phyloP scores from a whole-genome alignment of 306 rosid genomes.

The Dryas drummondii region DNA sequence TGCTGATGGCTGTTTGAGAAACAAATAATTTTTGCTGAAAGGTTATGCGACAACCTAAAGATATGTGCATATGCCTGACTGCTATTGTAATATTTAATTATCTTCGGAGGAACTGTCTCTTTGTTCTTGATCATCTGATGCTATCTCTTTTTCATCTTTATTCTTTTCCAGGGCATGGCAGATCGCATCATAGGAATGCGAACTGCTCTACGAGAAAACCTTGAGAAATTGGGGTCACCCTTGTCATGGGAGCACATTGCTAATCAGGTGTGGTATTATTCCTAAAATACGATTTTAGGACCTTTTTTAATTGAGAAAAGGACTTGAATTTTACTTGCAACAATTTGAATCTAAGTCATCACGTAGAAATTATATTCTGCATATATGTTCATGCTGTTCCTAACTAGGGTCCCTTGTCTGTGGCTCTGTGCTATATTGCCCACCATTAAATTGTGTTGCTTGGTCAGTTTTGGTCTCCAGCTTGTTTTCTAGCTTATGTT shows the following conservation, averaged over 20 bases:
- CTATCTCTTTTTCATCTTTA: neutral
- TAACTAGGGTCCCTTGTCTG: neutral
- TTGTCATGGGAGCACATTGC: conserved; percentile 88
- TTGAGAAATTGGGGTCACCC: conserved; percentile 73
- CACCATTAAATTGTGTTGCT: neutral
- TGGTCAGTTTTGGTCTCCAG: neutral
- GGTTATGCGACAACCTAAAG: no score
- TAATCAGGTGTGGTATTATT: conserved; percentile 51
- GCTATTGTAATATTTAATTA: neutral
- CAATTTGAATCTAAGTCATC: neutral
- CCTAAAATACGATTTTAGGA: no score
- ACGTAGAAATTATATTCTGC: no score
- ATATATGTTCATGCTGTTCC: neutral
- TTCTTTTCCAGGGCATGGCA: conserved; percentile 71
- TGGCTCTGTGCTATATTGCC: neutral
- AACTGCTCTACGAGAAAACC: conserved; percentile 58
- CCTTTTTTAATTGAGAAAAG: no score
- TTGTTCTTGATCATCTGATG: neutral
- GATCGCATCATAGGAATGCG: conserved; percentile 94
- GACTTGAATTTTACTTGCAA: neutral
- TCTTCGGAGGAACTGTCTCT: neutral
- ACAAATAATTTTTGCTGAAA: no score
- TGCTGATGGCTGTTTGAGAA: no score
- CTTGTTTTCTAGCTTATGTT: conserved; percentile 3
- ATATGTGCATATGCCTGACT: neutral